phyloP scores from a whole-genome alignment of 495 filamentous ascomycete genomes.

The Aspergillus steynii region DNA sequence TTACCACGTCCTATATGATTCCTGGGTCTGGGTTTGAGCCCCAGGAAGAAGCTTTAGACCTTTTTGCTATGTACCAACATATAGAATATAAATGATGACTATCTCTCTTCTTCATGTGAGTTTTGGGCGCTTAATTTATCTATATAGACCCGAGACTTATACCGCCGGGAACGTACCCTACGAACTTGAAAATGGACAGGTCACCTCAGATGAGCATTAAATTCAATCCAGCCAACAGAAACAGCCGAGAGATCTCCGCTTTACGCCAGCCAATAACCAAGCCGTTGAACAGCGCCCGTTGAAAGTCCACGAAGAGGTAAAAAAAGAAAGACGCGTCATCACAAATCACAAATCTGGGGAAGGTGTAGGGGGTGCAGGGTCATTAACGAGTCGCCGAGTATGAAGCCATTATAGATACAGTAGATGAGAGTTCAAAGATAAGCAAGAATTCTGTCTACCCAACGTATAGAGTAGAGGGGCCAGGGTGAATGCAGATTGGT shows the following conservation, averaged over 20 bases:
- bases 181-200: background rate
- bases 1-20: background rate
- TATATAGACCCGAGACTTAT: too few relatives aligned
- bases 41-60: background rate
- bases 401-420: background rate
- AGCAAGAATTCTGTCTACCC: background rate
- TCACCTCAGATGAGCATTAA: background rate
- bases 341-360: background rate
- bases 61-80: background rate
- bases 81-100: constrained; percentile 1
- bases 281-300: background rate
- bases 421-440: background rate
- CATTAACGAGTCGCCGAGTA: background rate
- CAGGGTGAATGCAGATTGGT: background rate
- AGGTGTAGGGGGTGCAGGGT: background rate
- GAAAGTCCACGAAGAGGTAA: background rate
- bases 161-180: too few relatives aligned
- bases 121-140: too few relatives aligned
- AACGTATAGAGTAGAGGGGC: background rate
- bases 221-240: background rate
- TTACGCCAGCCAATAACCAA: background rate
- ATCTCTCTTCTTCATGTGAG: too few relatives aligned
- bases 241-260: background rate
- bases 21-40: background rate
- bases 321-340: background rate